Base-by-base conservation (phyloP, 768 basidiomycete species). In the Suillus subaureus region DNA sequence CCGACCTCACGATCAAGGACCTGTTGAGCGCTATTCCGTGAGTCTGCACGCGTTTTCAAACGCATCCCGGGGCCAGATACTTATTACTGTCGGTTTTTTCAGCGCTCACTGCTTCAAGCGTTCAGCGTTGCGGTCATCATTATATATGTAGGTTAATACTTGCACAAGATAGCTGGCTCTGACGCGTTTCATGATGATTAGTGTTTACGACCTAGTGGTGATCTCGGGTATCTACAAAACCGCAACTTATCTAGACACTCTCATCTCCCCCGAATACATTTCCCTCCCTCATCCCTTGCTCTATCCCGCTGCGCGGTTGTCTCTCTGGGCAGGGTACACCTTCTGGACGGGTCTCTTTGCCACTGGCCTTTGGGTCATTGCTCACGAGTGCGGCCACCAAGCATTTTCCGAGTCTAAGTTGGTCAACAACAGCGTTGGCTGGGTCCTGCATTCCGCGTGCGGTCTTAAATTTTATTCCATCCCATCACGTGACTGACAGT, bases 301-400 rank as follows among this genome's bases (percentile, higher is more conserved):
- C 45, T 89, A 92, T 77, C 75, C 86, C 33, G 78, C 85, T 47
- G 86, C 86, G 52, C 82, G 87, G 49, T 78, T 35, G 8, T 40
- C 15, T 40, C 39, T 40, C 39, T 40, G 13, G 13, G 39, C 6
- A 15, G 39, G 39, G 49, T 97, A 40, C 39, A 15, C 39, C 39
- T 40, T 40, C 15, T 15, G 39, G 39, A 40, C 13, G 5, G 13
- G 39, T 40, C 12, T 40, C 37, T 92, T 95, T 66, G 90, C 84
- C 6, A 98, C 96, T 23, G 97, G 97, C 66, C 81, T 98, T 61
- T 98, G 97, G 97, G 91, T 96, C 69, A 82, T 97, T 66, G 96
- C 90, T 55, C 95, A 97, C 74, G 96, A 98, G 79, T 96, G 94
- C 71, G 97, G 97, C 37, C 97, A 99, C 77, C 95, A 97, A 77